Percentiles rank a stretch among this genome's conserved stretches.
These are phyloP conservation scores for Polytrichum commune DNA, from an alignment of 225 moss, liverwort and hornwort species.

Conservation along the genomic window DNA sequence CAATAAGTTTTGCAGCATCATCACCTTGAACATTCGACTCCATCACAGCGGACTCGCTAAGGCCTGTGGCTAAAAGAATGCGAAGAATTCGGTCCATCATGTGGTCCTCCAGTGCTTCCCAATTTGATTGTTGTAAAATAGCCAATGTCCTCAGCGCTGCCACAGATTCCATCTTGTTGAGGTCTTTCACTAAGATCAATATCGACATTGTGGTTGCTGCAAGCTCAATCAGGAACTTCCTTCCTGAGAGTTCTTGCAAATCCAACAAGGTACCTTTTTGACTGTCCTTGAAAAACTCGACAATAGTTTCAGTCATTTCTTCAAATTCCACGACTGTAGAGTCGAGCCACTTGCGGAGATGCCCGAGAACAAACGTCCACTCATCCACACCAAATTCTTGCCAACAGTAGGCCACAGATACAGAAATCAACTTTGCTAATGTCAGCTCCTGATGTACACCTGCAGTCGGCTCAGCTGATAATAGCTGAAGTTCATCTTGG, in stretches of 20 bases:
- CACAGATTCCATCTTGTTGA: slow-evolving; percentile 49
- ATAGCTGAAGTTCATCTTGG: slow-evolving; percentile 39
- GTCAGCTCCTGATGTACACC: slow-evolving; percentile 44
- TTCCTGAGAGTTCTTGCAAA: slow-evolving; percentile 31
- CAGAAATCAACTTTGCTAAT: slow-evolving; percentile 73
- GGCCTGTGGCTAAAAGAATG: slow-evolving; percentile 73
- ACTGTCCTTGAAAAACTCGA: slow-evolving; percentile 36
- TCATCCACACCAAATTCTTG: slow-evolving; percentile 70
- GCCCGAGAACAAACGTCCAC: slow-evolving; percentile 71
- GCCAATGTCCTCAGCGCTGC: slow-evolving; percentile 52
- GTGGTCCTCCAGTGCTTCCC: slow-evolving; percentile 67
- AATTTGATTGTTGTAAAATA: slow-evolving; percentile 51
- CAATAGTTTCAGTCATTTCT: slow-evolving; percentile 80
- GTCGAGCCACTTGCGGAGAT: slow-evolving; percentile 78
- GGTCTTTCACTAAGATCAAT: slow-evolving; percentile 68
- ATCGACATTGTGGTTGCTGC: slow-evolving; percentile 65
- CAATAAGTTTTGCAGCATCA: slow-evolving; percentile 43
- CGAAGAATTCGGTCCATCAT: slow-evolving; percentile 77
- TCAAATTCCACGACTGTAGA: slow-evolving; percentile 76
- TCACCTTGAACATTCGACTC: slow-evolving; percentile 40
- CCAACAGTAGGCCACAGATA: slow-evolving; percentile 84
- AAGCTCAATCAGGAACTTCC: slow-evolving; percentile 50
- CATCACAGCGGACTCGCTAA: slow-evolving; percentile 72
- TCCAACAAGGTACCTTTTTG: slow-evolving; percentile 26
- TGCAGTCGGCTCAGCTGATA: slow-evolving; percentile 22